Evolutionary conservation across 768 basidiomycete genomes (phyloP), one percentile per base, ranked within the genome.

Genomic region (Xerocomellus chrysenteron): DNA sequence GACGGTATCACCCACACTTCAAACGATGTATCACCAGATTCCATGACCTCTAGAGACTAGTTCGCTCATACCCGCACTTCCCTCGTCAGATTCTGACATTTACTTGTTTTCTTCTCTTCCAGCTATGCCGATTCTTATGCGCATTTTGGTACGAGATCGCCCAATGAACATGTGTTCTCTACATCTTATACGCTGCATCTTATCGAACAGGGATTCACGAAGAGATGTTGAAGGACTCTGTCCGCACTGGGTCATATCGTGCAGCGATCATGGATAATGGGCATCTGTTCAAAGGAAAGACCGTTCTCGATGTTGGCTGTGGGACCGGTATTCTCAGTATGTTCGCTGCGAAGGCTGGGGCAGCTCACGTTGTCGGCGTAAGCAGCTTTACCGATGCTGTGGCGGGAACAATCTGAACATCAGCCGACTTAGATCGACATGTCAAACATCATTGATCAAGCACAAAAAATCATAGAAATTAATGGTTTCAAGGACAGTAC

Each of bases 381-480:
- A 66, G 88, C 76, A 21, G 50, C 47, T 42, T 44, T 49, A 49
- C 47, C 32, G 21, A 62, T 45, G 21, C 46, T 56, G 30, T 46
- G 47, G 52, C 24, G 12, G 19, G 43, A 39, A 21, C 43, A 7
- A 46, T n/a, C 55, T 68, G 50, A 61, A 64, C 50, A 54, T 63
- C 24, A 47, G 44, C 48, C 43, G 6, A 49, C 46, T 56, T 47
- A 95, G 92, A 95, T 99, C 74, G 97, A 99, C 78, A 99, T 99
- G 97, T 97, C 94, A 55, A 99, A 99, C 77, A 99, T 99, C 76
- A 92, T 98, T 74, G 97, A 98, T 78, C 96, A 98, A 77, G 97
- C 97, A 3, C 85, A 88, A 78, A 96, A 93, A 75, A 99, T 99
- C 61, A 86, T 98, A 62, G 88, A 94, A 65, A 90, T 92, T 16